Conservation (phyloP, 176 grass and related monocot genomes). For the Avena eriantha region DNA sequence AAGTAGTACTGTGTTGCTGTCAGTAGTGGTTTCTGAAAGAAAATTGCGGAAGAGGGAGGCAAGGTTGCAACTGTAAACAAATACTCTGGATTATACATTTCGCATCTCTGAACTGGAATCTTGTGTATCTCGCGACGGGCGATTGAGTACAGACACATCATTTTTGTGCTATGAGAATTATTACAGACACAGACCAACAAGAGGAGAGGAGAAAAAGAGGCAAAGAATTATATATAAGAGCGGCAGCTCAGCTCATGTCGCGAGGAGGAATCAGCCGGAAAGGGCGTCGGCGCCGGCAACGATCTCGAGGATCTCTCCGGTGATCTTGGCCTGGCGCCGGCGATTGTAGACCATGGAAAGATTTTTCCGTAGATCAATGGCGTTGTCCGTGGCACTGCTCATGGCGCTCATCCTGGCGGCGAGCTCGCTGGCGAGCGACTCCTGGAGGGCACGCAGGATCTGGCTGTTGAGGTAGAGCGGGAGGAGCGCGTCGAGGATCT, state of each 20-base stretch:
- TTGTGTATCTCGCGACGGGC: slow-evolving; percentile 44
- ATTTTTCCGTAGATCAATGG: slow-evolving; percentile 58
- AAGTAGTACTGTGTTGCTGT: neutral
- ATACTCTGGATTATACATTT: slow-evolving; percentile 51
- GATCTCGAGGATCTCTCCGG: slow-evolving; percentile 90
- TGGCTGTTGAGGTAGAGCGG: slow-evolving; percentile 94
- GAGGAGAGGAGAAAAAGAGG: slow-evolving; percentile 6
- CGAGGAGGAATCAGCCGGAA: neutral
- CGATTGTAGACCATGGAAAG: slow-evolving; percentile 74
- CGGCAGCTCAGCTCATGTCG: neutral
- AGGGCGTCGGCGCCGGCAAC: slow-evolving; percentile 70
- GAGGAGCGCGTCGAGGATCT: slow-evolving; percentile 87
- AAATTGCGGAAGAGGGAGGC: neutral
- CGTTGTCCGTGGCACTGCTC: slow-evolving; percentile 85
- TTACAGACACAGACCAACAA: slow-evolving; percentile 44
- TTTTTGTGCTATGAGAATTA: slow-evolving; percentile 54
- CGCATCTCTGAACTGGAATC: slow-evolving; percentile 45
- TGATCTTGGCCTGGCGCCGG: slow-evolving; percentile 87
- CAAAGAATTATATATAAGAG: slow-evolving; percentile 50
- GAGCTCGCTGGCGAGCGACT: slow-evolving; percentile 88
- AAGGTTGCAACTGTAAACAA: slow-evolving; percentile 6
- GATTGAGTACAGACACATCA: slow-evolving; percentile 33
- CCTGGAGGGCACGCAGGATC: slow-evolving; percentile 83
- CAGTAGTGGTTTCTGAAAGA: neutral
- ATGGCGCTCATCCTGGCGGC: slow-evolving; percentile 89